Percentiles rank a stretch among this genome's conserved stretches.
Conservation (phyloP, 129 eudicot species). For the Centrapalus pauciflorus region DNA sequence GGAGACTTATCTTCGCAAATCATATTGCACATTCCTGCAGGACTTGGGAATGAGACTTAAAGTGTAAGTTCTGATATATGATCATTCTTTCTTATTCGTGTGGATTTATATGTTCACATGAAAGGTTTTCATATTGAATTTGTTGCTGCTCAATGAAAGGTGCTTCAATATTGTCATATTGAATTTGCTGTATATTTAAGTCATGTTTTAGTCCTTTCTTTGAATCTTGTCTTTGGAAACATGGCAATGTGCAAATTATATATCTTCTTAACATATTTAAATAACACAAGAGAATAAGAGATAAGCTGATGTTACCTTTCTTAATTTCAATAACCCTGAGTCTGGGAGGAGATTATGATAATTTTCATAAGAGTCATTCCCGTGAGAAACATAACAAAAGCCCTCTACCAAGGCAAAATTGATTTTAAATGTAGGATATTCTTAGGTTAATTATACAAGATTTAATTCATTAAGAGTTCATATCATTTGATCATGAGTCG, state of each 20-base stretch:
- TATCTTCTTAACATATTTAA: background rate
- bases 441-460: background rate
- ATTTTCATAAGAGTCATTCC: too few species aligned
- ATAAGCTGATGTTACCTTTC: too few species aligned
- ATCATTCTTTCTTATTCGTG: background rate
- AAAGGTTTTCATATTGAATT: too few species aligned
- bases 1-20: constrained; percentile 53
- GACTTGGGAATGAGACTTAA: constrained; percentile 64
- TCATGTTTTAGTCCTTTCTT: background rate
- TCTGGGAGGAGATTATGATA: too few species aligned
- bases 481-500: background rate
- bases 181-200: background rate
- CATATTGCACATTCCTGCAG: constrained; percentile 58
- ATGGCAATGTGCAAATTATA: background rate
- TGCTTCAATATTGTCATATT: constrained; percentile 1
- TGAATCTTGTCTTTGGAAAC: background rate
- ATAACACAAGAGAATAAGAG: too few species aligned
- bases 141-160: too few species aligned
- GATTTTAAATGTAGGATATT: too few species aligned
- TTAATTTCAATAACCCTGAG: too few species aligned
- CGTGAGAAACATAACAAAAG: too few species aligned
- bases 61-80: constrained; percentile 40
- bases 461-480: background rate
- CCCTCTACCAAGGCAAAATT: too few species aligned
- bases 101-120: background rate